These are phyloP conservation scores for Chimonanthus salicifolius DNA, from an alignment of 164 flowering plant species.

Conservation along the genomic window DNA sequence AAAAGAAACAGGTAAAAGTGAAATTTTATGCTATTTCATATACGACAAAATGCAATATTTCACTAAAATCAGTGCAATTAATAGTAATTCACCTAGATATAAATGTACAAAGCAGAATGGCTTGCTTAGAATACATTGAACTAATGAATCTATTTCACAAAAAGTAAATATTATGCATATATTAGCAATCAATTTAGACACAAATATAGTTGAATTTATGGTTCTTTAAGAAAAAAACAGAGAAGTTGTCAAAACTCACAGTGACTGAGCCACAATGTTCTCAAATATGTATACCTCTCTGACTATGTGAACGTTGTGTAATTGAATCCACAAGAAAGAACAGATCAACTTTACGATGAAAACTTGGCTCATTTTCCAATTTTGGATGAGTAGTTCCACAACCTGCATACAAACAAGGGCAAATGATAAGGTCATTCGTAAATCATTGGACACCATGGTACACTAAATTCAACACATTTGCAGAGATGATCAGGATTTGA, in stretches of 20 bases:
- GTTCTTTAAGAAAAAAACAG: too few relatives aligned
- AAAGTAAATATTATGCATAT: neutral
- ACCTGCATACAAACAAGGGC: slow-evolving; percentile 48
- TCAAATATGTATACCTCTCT: slow-evolving; percentile 56
- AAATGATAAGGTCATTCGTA: neutral
- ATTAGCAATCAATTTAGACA: neutral
- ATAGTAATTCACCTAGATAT: neutral
- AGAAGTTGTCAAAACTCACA: neutral
- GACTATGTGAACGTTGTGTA: slow-evolving; percentile 92
- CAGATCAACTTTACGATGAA: slow-evolving; percentile 81
- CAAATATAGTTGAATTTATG: neutral
- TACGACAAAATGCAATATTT: neutral
- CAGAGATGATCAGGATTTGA: too few relatives aligned
- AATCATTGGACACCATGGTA: neutral
- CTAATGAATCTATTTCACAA: neutral
- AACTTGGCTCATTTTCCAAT: slow-evolving; percentile 79
- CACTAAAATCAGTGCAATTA: too few relatives aligned
- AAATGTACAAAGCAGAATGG: neutral
- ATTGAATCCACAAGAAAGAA: slow-evolving; percentile 97
- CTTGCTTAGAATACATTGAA: neutral
- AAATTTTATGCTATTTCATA: neutral
- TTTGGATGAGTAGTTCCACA: slow-evolving; percentile 85
- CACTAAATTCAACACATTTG: neutral
- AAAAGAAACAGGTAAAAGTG: neutral
- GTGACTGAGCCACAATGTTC: neutral